phyloP scores from a whole-genome alignment of 2,329 filamentous ascomycete genomes.

The Grosmannia penicillata region DNA sequence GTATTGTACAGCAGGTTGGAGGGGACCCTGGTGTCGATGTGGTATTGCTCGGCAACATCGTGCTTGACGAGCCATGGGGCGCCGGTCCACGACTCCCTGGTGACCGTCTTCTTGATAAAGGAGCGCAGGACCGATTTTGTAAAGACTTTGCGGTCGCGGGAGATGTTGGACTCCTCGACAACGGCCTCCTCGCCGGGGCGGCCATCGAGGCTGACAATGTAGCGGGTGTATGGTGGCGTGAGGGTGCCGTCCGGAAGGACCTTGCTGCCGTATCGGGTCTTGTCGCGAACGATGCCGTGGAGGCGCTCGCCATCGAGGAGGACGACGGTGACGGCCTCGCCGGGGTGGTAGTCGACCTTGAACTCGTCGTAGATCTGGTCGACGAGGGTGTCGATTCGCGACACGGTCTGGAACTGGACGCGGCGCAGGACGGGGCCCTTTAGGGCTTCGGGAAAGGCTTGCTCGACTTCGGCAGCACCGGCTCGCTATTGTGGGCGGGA shows the following conservation, averaged over 20 bases:
- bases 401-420: constrained; percentile 82
- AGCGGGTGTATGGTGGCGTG: constrained; percentile 59
- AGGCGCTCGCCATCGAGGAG: constrained; percentile 53
- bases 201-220: constrained; percentile 63
- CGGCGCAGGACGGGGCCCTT: constrained; percentile 81
- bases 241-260: constrained; percentile 52
- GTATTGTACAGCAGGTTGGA: constrained; percentile 68
- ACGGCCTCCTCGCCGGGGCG: constrained; percentile 56
- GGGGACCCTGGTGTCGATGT: constrained; percentile 78
- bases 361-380: constrained; percentile 62
- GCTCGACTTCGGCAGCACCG: constrained; percentile 79
- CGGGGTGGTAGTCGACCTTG: constrained; percentile 80
- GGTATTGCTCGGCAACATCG: constrained; percentile 64
- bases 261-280: constrained; percentile 57
- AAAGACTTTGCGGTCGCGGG: constrained; percentile 78
- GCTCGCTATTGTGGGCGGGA: constrained; percentile 36
- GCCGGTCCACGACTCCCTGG: constrained; percentile 83
- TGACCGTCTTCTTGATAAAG: constrained; percentile 92
- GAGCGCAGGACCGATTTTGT: constrained; percentile 88
- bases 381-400: constrained; percentile 70
- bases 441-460: constrained; percentile 77
- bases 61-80: constrained; percentile 92
- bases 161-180: constrained; percentile 70
- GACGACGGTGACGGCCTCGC: constrained; percentile 66
- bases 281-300: constrained; percentile 69